Evolutionary conservation across 75 land plant species (phyloP).

Genomic region (Isoetes taiwanensis): DNA sequence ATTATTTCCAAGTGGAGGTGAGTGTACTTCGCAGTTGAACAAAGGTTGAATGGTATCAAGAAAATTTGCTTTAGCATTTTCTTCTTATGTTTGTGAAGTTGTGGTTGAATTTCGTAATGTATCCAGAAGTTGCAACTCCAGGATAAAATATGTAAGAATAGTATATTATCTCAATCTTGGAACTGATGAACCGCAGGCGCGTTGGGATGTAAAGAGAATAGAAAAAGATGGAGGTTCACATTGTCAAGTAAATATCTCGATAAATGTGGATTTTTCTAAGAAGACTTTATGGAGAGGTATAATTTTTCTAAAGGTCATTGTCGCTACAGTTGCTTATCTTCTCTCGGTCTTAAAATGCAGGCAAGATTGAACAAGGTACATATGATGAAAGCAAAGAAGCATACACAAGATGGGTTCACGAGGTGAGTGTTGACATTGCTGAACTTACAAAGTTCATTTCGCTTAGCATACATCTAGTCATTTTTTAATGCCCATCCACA

Average conservation of each 20-base stretch:
- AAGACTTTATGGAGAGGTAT: conserved; percentile 84
- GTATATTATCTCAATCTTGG: not conserved
- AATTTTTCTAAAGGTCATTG: not conserved
- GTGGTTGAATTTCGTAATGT: not conserved
- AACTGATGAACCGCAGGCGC: conserved; percentile 34
- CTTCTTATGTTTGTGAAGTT: not conserved
- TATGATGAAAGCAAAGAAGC: conserved; percentile 78
- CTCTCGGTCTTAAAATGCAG: conserved; percentile 20
- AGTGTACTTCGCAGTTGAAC: not conserved
- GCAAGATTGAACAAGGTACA: conserved; percentile 89
- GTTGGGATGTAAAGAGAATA: conserved; percentile 59
- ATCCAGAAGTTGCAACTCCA: not conserved
- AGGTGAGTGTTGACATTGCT: no score
- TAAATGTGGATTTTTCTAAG: conserved; percentile 74
- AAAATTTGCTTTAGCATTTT: not conserved
- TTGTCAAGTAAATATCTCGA: conserved; percentile 52
- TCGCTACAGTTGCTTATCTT: not conserved
- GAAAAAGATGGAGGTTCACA: conserved; percentile 15
- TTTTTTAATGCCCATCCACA: no score
- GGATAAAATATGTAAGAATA: not conserved
- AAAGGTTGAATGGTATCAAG: not conserved
- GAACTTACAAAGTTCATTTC: no score
- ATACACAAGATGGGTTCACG: conserved; percentile 52
- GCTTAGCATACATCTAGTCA: no score
- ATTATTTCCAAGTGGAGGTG: conserved; percentile 87